phyloP scores from a whole-genome alignment of 805 yeast genomes.

The Nakazawaea ishiwadae region DNA sequence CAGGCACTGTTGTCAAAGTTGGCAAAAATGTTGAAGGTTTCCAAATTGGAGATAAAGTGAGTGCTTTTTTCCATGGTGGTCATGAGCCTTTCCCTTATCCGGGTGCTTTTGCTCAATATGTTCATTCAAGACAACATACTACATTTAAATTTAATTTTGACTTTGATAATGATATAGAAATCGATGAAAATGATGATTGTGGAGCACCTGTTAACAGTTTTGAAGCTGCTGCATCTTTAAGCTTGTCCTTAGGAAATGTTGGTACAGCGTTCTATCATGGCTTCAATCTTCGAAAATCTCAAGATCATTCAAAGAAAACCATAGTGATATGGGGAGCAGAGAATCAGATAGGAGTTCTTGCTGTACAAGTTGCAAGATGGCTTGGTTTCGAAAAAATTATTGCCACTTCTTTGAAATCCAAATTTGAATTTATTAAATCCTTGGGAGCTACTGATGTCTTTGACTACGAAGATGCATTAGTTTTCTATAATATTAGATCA shows the following conservation, averaged over 20 bases:
- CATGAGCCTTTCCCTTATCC: conserved; percentile 31
- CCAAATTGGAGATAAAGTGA: conserved; percentile 51
- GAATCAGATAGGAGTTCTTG: conserved; percentile 51
- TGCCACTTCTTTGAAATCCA: conserved; percentile 22
- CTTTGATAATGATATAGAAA: background rate
- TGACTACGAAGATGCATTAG: conserved; percentile 28
- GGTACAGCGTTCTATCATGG: conserved; percentile 48
- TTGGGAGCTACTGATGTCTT: conserved; percentile 31
- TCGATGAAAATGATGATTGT: conserved; percentile 20
- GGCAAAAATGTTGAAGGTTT: conserved; percentile 37
- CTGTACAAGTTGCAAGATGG: conserved; percentile 55
- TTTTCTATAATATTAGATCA: conserved; percentile 22
- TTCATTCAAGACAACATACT: conserved; percentile 16
- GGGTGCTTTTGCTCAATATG: conserved; percentile 61
- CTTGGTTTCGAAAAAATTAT: conserved; percentile 30
- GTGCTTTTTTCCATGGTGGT: conserved; percentile 51
- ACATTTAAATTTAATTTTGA: background rate
- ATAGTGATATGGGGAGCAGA: conserved; percentile 64
- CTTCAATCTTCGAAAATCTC: conserved; percentile 18
- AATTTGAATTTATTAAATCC: conserved; percentile 18
- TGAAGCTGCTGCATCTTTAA: conserved; percentile 62
- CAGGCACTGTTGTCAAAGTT: conserved; percentile 51
- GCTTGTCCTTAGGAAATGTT: conserved; percentile 48
- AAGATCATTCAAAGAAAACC: conserved; percentile 28
- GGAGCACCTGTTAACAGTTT: conserved; percentile 38